A percentile compares a stretch with the other conserved stretches of the same genome.
Conservation (phyloP, 106 monocot genomes). For the Ottelia alismoides region DNA sequence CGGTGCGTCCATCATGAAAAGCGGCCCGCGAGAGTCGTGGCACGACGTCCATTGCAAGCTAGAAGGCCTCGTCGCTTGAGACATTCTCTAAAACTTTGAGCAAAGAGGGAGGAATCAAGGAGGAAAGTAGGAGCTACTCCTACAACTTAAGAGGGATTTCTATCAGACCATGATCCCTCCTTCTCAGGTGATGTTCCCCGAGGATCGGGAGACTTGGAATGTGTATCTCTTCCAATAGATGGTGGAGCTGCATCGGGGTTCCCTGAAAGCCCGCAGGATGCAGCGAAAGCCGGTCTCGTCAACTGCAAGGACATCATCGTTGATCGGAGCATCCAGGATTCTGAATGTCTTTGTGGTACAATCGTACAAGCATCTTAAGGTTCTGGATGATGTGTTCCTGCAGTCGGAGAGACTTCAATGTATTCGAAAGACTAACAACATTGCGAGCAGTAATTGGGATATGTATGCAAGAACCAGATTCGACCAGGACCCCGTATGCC, state of each 20-base stretch:
- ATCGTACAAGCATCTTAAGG: too few species aligned
- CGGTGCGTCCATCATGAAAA: conserved; percentile 21
- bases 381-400: too few species aligned
- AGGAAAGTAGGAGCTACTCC: neutral
- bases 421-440: too few species aligned
- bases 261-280: conserved; percentile 32
- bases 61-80: conserved; percentile 26
- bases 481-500: too few species aligned
- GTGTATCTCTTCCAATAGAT: conserved; percentile 39
- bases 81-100: conserved; percentile 37
- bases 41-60: conserved; percentile 17
- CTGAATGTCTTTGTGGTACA: too few species aligned
- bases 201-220: conserved; percentile 14
- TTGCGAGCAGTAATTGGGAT: too few species aligned
- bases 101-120: conserved; percentile 26
- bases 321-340: conserved; percentile 34
- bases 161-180: neutral
- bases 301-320: conserved; percentile 16
- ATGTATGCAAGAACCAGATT: too few species aligned
- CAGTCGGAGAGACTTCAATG: too few species aligned
- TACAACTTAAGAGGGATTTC: conserved; percentile 9
- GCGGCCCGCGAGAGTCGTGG: conserved; percentile 44
- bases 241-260: conserved; percentile 36
- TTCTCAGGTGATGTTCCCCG: neutral
- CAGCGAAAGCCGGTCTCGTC: conserved; percentile 8